phyloP scores from a whole-genome alignment of 2,329 filamentous ascomycete species.

The Dactylellina leptospora region DNA sequence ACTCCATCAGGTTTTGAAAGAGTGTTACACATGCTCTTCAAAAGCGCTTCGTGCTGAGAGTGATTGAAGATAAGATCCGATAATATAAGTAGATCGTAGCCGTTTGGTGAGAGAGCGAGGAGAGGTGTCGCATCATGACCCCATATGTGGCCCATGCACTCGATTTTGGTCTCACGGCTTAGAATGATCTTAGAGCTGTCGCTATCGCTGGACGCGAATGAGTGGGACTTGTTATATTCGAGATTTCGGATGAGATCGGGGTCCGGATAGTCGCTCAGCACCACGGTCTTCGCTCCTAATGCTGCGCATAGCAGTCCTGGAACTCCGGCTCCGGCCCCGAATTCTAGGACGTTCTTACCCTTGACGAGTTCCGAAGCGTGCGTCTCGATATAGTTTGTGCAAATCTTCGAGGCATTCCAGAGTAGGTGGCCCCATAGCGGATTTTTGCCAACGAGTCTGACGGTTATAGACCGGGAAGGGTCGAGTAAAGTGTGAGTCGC shows the following conservation, averaged over 20 bases:
- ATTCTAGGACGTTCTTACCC: constrained; percentile 78
- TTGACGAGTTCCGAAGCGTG: constrained; percentile 70
- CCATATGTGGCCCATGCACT: constrained; percentile 82
- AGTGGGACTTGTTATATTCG: constrained; percentile 74
- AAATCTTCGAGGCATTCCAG: constrained; percentile 86
- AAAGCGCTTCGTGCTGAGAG: constrained; percentile 80
- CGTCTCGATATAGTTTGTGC: constrained; percentile 79
- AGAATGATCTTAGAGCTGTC: constrained; percentile 3
- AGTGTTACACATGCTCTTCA: constrained; percentile 75
- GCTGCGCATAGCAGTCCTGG: constrained; percentile 80
- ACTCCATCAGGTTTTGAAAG: constrained; percentile 68
- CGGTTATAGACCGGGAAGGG: constrained; percentile 66
- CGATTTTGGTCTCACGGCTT: constrained; percentile 61
- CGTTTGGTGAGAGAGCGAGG: constrained; percentile 66
- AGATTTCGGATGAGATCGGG: constrained; percentile 82
- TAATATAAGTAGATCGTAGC: constrained; percentile 83
- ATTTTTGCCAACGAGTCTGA: constrained; percentile 85
- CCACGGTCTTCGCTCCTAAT: constrained; percentile 70
- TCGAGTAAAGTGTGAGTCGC: constrained; percentile 76
- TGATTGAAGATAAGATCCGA: constrained; percentile 93
- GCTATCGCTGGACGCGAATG: constrained; percentile 56
- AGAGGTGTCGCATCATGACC: constrained; percentile 72
- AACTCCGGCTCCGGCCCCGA: constrained; percentile 87
- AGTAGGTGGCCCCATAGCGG: constrained; percentile 88
- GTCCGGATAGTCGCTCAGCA: constrained; percentile 63